Percentiles rank a stretch among this genome's conserved stretches.
Evolutionary conservation across 805 yeast genomes (phyloP).

Genomic region (Hyphopichia homilentoma): DNA sequence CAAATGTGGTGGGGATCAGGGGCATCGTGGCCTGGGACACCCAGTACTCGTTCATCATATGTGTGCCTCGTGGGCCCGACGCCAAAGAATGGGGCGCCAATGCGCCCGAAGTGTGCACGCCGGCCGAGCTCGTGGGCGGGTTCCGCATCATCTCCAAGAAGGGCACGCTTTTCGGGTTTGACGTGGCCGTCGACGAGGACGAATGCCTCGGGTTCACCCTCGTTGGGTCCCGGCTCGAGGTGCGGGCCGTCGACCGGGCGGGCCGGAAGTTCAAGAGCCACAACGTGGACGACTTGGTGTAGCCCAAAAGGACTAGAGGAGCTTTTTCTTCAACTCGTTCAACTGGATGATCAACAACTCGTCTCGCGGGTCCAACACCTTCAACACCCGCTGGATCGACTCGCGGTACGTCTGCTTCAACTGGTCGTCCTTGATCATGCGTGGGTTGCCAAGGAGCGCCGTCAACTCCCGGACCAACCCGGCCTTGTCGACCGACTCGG

Average conservation of each 20-base stretch:
- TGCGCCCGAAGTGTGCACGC: constrained; percentile 14
- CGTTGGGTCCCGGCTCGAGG: constrained; percentile 74
- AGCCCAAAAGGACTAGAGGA: constrained; percentile 6
- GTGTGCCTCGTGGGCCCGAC: constrained; percentile 40
- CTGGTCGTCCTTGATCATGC: no score
- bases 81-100: constrained; percentile 31
- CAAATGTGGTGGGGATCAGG: constrained; percentile 51
- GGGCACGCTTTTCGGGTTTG: constrained; percentile 60
- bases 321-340: constrained; percentile 12
- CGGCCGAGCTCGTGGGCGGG: constrained; percentile 52
- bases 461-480: constrained; percentile 10
- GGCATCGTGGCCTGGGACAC: constrained; percentile 89
- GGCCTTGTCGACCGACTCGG: constrained; percentile 8
- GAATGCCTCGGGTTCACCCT: constrained; percentile 54
- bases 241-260: constrained; percentile 75
- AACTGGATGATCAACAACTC: constrained; percentile 22
- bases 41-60: constrained; percentile 64
- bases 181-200: constrained; percentile 30
- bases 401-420: constrained; percentile 4
- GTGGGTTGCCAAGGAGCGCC: constrained; percentile 6
- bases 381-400: constrained; percentile 10
- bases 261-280: constrained; percentile 83
- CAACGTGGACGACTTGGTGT: constrained; percentile 54
- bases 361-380: constrained; percentile 12
- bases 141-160: constrained; percentile 63